A percentile compares a stretch with the other conserved stretches of the same genome.
These are phyloP conservation scores for Circinella minor DNA, from an alignment of 371 early-diverging fungal genomes.

Conservation along the genomic window DNA sequence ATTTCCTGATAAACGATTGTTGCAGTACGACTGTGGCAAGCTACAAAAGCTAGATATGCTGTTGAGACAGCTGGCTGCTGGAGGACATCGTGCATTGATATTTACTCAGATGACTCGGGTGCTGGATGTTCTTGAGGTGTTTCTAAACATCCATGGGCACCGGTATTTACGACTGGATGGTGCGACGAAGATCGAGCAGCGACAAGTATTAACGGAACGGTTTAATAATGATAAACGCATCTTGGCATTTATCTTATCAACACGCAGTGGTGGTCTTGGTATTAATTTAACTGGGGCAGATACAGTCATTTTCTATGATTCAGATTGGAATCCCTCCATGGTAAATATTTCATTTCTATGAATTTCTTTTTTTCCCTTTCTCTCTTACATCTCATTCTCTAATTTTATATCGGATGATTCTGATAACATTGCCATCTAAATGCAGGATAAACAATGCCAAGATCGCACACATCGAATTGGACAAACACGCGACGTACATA, in stretches of 20 bases:
- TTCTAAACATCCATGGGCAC: constrained; percentile 86
- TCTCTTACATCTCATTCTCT: neutral
- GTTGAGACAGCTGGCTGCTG: constrained; percentile 73
- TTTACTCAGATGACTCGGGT: constrained; percentile 99
- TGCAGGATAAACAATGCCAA: constrained; percentile 61
- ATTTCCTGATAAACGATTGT: constrained; percentile 84
- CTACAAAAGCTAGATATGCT: constrained; percentile 83
- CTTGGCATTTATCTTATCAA: constrained; percentile 89
- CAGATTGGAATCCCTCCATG: constrained; percentile 97
- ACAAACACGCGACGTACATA: constrained; percentile 91
- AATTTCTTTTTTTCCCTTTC: neutral
- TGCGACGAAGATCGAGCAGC: constrained; percentile 83
- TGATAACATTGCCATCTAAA: neutral
- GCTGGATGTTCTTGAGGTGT: constrained; percentile 96
- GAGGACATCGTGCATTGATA: constrained; percentile 88
- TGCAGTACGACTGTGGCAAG: constrained; percentile 91
- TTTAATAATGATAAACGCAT: constrained; percentile 86
- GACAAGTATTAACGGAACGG: constrained; percentile 84
- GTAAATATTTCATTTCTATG: constrained; percentile 27
- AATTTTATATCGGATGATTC: neutral
- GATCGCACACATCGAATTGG: constrained; percentile 96
- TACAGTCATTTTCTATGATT: constrained; percentile 95
- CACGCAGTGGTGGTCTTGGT: constrained; percentile 96
- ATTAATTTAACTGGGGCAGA: constrained; percentile 97
- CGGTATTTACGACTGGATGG: constrained; percentile 90